Evolutionary conservation across 371 early-diverging fungal genomes (phyloP).

Genomic region (Syncephalastrum sp.): DNA sequence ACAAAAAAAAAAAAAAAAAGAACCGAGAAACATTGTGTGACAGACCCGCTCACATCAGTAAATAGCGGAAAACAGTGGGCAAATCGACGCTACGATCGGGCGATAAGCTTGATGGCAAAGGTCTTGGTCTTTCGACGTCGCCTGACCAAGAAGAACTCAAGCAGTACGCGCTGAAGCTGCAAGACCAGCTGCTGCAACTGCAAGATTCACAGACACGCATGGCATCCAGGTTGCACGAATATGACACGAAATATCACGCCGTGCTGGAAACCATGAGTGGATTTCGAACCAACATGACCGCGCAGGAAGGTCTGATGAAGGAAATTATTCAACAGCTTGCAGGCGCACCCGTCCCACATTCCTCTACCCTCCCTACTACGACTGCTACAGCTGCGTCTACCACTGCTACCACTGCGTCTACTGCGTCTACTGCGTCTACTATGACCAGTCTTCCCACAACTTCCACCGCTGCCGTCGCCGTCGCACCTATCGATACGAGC

Average conservation of each 20-base stretch:
- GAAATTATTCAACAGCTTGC: conserved; percentile 55
- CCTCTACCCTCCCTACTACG: too few species aligned
- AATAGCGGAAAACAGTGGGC: too few species aligned
- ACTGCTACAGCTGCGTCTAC: too few species aligned
- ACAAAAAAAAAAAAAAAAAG: too few species aligned
- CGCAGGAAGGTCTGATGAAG: conserved; percentile 59
- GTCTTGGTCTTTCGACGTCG: too few species aligned
- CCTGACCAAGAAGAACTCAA: conserved; percentile 20
- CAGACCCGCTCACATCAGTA: not conserved
- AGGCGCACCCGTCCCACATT: not conserved
- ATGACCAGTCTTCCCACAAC: too few species aligned
- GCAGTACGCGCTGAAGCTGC: conserved; percentile 28
- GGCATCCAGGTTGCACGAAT: conserved; percentile 30
- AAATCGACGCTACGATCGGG: too few species aligned
- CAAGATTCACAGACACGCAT: conserved; percentile 35
- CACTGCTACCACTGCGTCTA: too few species aligned
- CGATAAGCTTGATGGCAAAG: too few species aligned
- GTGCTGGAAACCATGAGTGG: conserved; percentile 55
- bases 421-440: too few species aligned
- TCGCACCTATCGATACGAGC: too few species aligned
- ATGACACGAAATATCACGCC: conserved; percentile 50
- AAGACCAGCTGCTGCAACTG: conserved; percentile 44
- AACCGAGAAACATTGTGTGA: not conserved
- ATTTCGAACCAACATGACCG: conserved; percentile 51
- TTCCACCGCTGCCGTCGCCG: too few species aligned